Conservation (phyloP, 495 filamentous ascomycete genomes). For the Acidiella bohemica region DNA sequence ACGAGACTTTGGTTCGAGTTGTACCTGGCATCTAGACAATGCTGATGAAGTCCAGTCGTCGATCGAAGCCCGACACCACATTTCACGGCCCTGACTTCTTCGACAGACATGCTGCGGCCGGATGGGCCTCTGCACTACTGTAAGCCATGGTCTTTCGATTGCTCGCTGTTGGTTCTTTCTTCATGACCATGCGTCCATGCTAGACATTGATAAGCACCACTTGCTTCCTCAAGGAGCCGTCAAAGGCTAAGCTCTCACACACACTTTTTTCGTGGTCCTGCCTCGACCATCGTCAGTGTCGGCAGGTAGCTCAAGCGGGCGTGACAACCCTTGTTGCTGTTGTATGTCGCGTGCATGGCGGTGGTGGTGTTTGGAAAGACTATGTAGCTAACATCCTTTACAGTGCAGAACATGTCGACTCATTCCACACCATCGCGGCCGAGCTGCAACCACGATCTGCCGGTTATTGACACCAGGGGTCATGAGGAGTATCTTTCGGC, state of each 20-base stretch:
- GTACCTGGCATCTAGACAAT: constrained; percentile 18
- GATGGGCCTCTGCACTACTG: no score
- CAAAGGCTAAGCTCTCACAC: no score
- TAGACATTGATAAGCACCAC: constrained; percentile 15
- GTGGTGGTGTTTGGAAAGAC: not conserved
- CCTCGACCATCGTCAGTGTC: no score
- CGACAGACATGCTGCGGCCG: constrained; percentile 2
- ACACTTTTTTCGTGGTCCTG: no score
- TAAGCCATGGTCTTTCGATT: no score
- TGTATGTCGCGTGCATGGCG: not conserved
- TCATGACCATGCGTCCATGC: constrained; percentile 4
- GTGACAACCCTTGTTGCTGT: not conserved
- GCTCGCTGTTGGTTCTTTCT: no score
- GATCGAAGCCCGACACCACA: constrained; percentile 10
- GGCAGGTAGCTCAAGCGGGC: not conserved
- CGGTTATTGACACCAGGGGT: constrained; percentile 6
- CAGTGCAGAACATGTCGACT: constrained; percentile 10
- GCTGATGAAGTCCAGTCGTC: constrained; percentile 14
- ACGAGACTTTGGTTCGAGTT: constrained; percentile 11
- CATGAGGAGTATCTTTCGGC: not conserved
- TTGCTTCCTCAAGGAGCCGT: constrained; percentile 6
- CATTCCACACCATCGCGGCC: not conserved
- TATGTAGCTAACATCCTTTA: no score
- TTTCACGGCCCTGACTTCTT: constrained; percentile 9
- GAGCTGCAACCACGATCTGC: constrained; percentile 1